Percentiles rank a stretch among this genome's conserved stretches.
These are phyloP conservation scores for Pyricularia pennisetigena DNA, from an alignment of 2,329 filamentous ascomycete species.

Conservation along the genomic window DNA sequence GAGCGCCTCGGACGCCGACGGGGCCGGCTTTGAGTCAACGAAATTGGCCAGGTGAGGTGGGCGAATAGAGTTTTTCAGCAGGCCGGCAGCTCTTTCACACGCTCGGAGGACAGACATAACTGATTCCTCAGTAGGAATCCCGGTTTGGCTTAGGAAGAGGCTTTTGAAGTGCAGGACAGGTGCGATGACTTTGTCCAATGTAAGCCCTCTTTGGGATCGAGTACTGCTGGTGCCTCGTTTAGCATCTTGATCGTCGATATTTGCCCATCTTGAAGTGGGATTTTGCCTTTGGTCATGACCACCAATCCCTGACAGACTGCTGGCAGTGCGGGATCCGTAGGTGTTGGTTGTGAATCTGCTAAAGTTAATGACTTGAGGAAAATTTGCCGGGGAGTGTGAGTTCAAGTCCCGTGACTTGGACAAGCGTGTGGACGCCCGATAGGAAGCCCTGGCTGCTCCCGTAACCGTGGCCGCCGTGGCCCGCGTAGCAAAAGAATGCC, in stretches of 20 bases:
- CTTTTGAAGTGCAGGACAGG: slow-evolving; percentile 31
- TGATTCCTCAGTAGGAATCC: slow-evolving; percentile 32
- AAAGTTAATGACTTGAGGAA: neutral
- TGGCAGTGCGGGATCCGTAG: slow-evolving; percentile 6
- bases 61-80: slow-evolving; percentile 21
- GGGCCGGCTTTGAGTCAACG: slow-evolving; percentile 27
- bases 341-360: neutral
- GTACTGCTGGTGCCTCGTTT: slow-evolving; percentile 4
- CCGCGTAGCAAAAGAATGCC: slow-evolving; percentile 13
- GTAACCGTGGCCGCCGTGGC: neutral
- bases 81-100: slow-evolving; percentile 32
- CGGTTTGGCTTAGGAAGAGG: slow-evolving; percentile 32
- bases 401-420: neutral
- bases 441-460: neutral
- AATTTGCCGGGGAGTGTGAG: neutral
- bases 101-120: slow-evolving; percentile 33
- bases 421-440: neutral
- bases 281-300: slow-evolving; percentile 6
- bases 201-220: slow-evolving; percentile 13
- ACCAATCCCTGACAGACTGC: neutral
- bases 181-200: slow-evolving; percentile 28
- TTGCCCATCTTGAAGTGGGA: slow-evolving; percentile 1
- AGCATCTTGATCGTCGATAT: neutral
- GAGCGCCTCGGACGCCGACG: slow-evolving; percentile 42
- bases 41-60: slow-evolving; percentile 28